These are phyloP conservation scores for Dactylella cylindrospora DNA, from an alignment of 2,329 filamentous ascomycete species.

Conservation along the genomic window DNA sequence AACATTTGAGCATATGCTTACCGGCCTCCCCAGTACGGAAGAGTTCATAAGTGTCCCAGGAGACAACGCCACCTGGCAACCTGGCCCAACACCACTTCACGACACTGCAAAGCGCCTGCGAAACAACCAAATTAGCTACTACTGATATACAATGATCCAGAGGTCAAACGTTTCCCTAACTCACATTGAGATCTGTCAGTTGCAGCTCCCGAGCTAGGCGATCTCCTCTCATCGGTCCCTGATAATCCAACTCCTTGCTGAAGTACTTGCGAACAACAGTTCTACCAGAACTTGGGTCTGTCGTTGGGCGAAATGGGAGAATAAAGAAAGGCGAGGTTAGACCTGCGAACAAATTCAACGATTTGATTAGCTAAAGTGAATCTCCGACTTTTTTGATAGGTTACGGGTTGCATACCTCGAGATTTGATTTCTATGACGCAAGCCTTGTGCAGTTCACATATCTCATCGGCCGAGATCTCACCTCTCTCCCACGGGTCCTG, in stretches of 20 bases:
- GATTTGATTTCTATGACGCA: slow-evolving; percentile 92
- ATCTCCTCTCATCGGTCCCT: slow-evolving; percentile 65
- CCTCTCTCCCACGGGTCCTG: slow-evolving; percentile 83
- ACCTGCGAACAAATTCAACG: slow-evolving; percentile 55
- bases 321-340: slow-evolving; percentile 90
- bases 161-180: slow-evolving; percentile 48
- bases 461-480: slow-evolving; percentile 82
- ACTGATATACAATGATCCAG: slow-evolving; percentile 1
- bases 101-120: slow-evolving; percentile 83
- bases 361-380: slow-evolving; percentile 31
- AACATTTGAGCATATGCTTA: slow-evolving; percentile 54
- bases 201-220: slow-evolving; percentile 79
- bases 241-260: slow-evolving; percentile 61
- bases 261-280: slow-evolving; percentile 94
- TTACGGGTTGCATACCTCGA: slow-evolving; percentile 76
- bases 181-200: slow-evolving; percentile 89
- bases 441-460: slow-evolving; percentile 79
- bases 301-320: slow-evolving; percentile 88
- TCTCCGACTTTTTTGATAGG: too few species aligned
- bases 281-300: slow-evolving; percentile 86
- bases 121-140: slow-evolving; percentile 48
- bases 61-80: slow-evolving; percentile 84
- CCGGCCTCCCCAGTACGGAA: slow-evolving; percentile 93
- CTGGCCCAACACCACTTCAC: slow-evolving; percentile 99
- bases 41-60: slow-evolving; percentile 94